These are phyloP conservation scores for Boehmeria nivea DNA, from an alignment of 306 rosid genomes.

Conservation along the genomic window DNA sequence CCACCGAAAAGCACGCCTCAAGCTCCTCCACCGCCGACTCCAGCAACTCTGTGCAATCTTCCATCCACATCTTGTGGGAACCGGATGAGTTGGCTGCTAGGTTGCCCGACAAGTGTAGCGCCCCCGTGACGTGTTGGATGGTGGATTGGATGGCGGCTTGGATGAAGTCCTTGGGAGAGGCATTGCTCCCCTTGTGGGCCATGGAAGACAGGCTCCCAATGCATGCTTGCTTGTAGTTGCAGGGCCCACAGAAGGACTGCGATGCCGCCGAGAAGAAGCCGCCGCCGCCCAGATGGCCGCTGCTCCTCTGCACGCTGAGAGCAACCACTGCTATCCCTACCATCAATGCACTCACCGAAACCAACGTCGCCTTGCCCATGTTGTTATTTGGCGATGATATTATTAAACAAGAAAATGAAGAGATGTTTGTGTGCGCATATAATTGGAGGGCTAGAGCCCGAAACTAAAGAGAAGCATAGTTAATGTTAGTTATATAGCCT, in stretches of 20 bases:
- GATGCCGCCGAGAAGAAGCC: not conserved
- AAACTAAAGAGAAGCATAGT: too few relatives aligned
- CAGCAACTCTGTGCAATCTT: conserved; percentile 24
- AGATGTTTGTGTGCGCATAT: too few relatives aligned
- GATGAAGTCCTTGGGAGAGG: conserved; percentile 18
- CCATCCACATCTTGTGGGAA: conserved; percentile 15
- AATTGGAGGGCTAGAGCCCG: too few relatives aligned
- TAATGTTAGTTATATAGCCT: too few relatives aligned
- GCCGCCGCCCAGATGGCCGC: not conserved
- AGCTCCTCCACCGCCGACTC: conserved; percentile 9
- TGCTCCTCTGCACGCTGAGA: too few relatives aligned
- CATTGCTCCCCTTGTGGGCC: conserved; percentile 21
- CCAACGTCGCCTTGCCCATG: too few relatives aligned
- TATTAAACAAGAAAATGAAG: too few relatives aligned
- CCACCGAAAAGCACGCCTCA: conserved; percentile 4
- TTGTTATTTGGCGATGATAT: too few relatives aligned
- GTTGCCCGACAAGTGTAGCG: conserved; percentile 6
- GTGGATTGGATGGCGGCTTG: conserved; percentile 23
- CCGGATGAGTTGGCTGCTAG: not conserved
- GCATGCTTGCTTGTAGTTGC: conserved; percentile 30
- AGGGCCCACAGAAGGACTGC: conserved; percentile 18
- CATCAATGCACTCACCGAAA: too few relatives aligned
- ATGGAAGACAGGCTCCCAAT: too few relatives aligned
- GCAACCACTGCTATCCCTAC: too few relatives aligned
- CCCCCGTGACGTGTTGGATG: conserved; percentile 9